Evolutionary conservation across 1,139 yeast genomes (phyloP), one percentile per base, ranked within the genome.

Genomic region (Meyerozyma athensensis): DNA sequence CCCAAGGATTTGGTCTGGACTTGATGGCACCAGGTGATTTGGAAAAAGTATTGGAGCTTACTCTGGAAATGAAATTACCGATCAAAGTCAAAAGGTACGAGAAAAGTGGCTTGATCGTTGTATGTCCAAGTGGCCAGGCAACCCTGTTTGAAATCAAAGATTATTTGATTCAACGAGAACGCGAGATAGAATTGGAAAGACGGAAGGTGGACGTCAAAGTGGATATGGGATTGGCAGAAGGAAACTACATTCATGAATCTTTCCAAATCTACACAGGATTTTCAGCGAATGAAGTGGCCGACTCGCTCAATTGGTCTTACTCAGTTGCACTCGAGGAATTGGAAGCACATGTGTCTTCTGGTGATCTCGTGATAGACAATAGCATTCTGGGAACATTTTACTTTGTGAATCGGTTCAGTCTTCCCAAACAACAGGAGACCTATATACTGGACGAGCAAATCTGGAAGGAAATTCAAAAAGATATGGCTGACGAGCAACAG

Each of bases 271-370:
- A 63, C 47, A 54, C 45, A 19, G 75, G 75, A 1, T 54, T 49
- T 35, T 63, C 72, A 1, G 53, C 65, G 2, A 58, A 72, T 2
- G 68, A 68, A 39, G 58, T 70, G 7, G 61, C 71, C 5, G 61
- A 55, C 34, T 47, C 56, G 26, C 65, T 69, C 38, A 60, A 59
- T 33, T 86, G 94, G 90, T 79, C 90, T 13, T 68, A 81, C 32
- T 75, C 78, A 22, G 79, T 86, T 13, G 73, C 90, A 3, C 67
- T 65, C 12, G 94, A 86, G 52, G 86, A 86, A 45, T 58, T 86
- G 13, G 79, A 77, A 39, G 64, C 70, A 41, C 79, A 85, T 18
- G 73, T 84, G 24, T 70, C 67, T 6, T 54, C 60, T 3, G 92
- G 89, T 1, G 59, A 60, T 1, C 53, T 86, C 2, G 78, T 83